Conservation (phyloP, 1,284 basidiomycete genomes). For the Irpex rosettiformis region DNA sequence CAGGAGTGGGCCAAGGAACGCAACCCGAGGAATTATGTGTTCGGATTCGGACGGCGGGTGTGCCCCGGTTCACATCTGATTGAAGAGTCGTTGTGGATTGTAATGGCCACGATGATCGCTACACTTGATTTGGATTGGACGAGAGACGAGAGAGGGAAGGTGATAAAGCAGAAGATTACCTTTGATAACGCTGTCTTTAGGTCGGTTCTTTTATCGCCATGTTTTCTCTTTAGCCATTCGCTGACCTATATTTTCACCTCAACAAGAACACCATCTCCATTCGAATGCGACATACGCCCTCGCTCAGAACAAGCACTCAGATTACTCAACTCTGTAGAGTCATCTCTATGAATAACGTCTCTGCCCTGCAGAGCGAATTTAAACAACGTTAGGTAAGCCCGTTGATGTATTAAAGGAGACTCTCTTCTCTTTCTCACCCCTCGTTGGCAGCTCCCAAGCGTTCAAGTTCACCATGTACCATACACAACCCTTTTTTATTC, state of each 20-base stretch:
- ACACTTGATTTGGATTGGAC: constrained; percentile 40
- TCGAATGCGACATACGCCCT: constrained; percentile 28
- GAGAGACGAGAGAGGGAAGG: constrained; percentile 36
- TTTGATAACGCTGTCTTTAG: constrained; percentile 43
- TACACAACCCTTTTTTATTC: too few species aligned
- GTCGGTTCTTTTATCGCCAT: constrained; percentile 31
- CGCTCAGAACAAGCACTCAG: constrained; percentile 25
- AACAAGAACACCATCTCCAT: constrained; percentile 26
- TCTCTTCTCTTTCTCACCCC: too few species aligned
- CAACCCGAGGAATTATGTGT: constrained; percentile 33
- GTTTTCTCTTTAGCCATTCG: background rate
- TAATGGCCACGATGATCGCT: constrained; percentile 41
- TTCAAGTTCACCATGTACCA: too few species aligned
- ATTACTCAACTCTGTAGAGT: constrained; percentile 21
- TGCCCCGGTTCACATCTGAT: constrained; percentile 47
- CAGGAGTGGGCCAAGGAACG: constrained; percentile 16
- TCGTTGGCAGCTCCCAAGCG: too few species aligned
- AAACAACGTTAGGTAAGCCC: too few species aligned
- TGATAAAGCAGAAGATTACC: constrained; percentile 36
- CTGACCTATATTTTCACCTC: background rate
- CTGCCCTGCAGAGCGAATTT: too few species aligned
- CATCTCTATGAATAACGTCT: background rate
- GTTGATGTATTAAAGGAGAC: too few species aligned
- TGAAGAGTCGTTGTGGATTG: constrained; percentile 46
- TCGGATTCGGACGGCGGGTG: constrained; percentile 33